Percentiles rank a stretch among this genome's conserved stretches.
Conservation (phyloP, 208 protist species). For the Angomonas deanei region DNA sequence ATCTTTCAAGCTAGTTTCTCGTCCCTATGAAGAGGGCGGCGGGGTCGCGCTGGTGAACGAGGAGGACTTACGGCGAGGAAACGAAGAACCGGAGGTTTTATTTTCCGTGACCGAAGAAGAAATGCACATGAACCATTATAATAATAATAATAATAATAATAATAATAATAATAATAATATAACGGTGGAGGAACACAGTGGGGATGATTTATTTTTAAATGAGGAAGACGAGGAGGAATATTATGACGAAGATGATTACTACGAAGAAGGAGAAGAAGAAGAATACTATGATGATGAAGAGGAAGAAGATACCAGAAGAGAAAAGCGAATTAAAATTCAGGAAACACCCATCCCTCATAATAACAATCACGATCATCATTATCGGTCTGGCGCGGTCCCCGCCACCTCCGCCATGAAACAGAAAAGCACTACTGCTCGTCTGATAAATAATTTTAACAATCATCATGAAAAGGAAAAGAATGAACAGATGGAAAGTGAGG, state of each 20-base stretch:
- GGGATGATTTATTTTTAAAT: conserved; percentile 6
- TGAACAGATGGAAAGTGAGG: conserved; percentile 16
- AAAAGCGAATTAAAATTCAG: neutral
- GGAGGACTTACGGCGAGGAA: conserved; percentile 42
- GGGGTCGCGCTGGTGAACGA: conserved; percentile 49
- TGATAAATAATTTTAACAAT: neutral
- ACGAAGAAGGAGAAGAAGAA: conserved; percentile 18
- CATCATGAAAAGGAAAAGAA: neutral
- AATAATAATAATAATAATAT: neutral
- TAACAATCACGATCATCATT: no score
- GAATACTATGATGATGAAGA: conserved; percentile 12
- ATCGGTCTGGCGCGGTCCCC: no score
- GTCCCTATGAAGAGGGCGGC: conserved; percentile 31
- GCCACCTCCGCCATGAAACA: neutral
- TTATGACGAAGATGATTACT: conserved; percentile 12
- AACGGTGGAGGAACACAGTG: conserved; percentile 12
- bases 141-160: conserved; percentile 17
- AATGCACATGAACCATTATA: conserved; percentile 10
- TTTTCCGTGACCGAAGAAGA: conserved; percentile 11
- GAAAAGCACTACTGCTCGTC: neutral
- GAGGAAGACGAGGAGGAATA: conserved; percentile 13
- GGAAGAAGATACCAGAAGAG: neutral
- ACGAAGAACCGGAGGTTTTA: conserved; percentile 12
- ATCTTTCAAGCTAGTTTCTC: conserved; percentile 71
- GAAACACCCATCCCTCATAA: no score